Conservation (phyloP, 2,329 filamentous ascomycete genomes). For the Colletotrichum phormii region DNA sequence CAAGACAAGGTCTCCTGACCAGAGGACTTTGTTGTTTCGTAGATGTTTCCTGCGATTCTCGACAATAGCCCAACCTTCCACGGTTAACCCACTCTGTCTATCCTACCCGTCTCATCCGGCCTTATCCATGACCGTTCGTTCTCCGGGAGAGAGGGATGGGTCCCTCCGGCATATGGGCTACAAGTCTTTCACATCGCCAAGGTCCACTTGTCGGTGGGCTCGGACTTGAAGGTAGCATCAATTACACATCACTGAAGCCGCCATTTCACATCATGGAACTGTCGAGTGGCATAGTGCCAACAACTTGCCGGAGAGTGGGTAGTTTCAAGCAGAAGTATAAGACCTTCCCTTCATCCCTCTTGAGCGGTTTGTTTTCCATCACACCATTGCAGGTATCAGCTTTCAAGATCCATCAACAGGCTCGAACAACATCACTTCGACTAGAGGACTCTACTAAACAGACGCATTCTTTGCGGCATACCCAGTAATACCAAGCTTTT, state of each 20-base stretch:
- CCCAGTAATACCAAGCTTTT: not conserved
- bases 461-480: not conserved
- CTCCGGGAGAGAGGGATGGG: not conserved
- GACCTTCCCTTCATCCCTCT: not conserved
- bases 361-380: not conserved
- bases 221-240: slow-evolving; percentile 13
- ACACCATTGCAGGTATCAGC: not conserved
- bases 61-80: slow-evolving; percentile 1
- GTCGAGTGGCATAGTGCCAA: not conserved
- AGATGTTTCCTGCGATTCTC: not conserved
- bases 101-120: slow-evolving; percentile 17
- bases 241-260: not conserved
- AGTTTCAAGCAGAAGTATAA: slow-evolving; percentile 14
- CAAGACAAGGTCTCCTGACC: slow-evolving; percentile 26
- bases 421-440: not conserved
- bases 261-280: slow-evolving; percentile 2
- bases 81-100: not conserved
- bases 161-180: not conserved
- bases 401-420: not conserved
- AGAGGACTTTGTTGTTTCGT: not conserved
- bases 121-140: not conserved
- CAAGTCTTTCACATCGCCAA: not conserved
- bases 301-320: not conserved
- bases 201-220: not conserved
- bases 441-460: not conserved